Conservation (phyloP, 2,329 filamentous ascomycete species). For the Cladosporium colombiae region DNA sequence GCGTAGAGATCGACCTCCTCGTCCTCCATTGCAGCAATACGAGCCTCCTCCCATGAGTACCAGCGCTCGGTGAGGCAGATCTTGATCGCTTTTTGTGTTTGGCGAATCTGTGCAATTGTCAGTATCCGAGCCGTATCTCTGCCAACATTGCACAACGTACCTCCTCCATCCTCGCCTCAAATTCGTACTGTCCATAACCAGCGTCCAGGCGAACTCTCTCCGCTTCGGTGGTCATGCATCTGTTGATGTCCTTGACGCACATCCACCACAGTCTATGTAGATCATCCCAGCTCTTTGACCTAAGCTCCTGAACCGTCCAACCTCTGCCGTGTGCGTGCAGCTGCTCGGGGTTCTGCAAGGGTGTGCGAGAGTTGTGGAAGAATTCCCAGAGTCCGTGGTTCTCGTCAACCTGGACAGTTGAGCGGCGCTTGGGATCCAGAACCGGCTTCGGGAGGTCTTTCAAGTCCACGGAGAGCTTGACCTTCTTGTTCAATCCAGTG, state of each 20-base stretch:
- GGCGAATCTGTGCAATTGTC: constrained; percentile 60
- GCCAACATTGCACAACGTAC: constrained; percentile 53
- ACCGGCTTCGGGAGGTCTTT: constrained; percentile 73
- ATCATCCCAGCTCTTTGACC: constrained; percentile 90
- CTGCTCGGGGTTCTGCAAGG: constrained; percentile 72
- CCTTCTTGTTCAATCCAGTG: constrained; percentile 62
- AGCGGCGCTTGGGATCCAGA: constrained; percentile 57
- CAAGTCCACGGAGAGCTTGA: constrained; percentile 68
- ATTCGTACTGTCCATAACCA: constrained; percentile 73
- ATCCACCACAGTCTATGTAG: constrained; percentile 92
- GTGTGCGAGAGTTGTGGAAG: constrained; percentile 70
- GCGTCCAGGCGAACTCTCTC: constrained; percentile 69
- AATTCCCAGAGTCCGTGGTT: constrained; percentile 92
- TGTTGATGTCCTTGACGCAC: constrained; percentile 87
- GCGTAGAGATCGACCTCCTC: constrained; percentile 62
- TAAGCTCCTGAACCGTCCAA: constrained; percentile 84
- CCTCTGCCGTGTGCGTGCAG: constrained; percentile 72
- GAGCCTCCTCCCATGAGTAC: constrained; percentile 82
- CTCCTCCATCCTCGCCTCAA: constrained; percentile 61
- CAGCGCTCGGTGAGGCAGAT: constrained; percentile 83
- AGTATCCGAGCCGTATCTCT: background rate
- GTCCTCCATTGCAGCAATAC: constrained; percentile 65
- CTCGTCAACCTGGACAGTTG: constrained; percentile 60
- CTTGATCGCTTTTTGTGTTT: constrained; percentile 80
- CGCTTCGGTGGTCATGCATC: constrained; percentile 72